Base-by-base conservation (phyloP, 2,329 filamentous ascomycete species). In the Zelopaecilomyces penicillatus region DNA sequence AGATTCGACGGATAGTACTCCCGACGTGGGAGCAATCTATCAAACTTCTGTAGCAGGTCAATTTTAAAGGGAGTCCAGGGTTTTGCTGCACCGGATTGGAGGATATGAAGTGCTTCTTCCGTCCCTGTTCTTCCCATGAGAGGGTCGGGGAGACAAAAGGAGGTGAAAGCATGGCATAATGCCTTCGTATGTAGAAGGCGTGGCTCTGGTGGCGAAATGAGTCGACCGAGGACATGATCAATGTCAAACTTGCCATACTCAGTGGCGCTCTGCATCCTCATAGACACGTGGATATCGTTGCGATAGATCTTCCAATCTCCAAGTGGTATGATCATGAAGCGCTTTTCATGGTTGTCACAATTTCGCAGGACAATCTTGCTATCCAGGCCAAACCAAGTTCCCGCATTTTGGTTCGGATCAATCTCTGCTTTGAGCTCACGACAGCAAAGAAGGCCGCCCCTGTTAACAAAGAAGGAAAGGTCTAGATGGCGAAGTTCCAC, bases 121-220 rank as follows among this genome's bases (percentile, higher is more conserved):
- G 69, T 73, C 0, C 82, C 82, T 0, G 78, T 84, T 0, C 70
- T 65, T 0, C 68, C 62, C 0, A 80, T 84, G 0, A 85, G 64
- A 0, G 65, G 60, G 53, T 85, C 82, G 0, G 76, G 71, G 0
- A 84, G 32, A 0, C 71, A 52, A 30, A 73, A 76, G 0, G 80
- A 81, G 0, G 82, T 85, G 4, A 71, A 59, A 0, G 80, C 82
- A 53, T 86, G 82, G 1, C 80, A 57, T 4, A 71, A 58, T 0
- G 78, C 79, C 52, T 80, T 83, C 1, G 64, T 64, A 44, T 80
- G 81, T 0, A 79, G 59, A 0, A 80, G 58, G 0, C 56, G 56
- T 0, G 76, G 75, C 38, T 84, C 80, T 0, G 75, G 63, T 0
- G 80, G 66, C 33, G 78, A 82, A 3, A 74, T 68, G 0, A 86